These are phyloP conservation scores for Datisca glomerata DNA, from an alignment of 306 rosid genomes.

Conservation along the genomic window DNA sequence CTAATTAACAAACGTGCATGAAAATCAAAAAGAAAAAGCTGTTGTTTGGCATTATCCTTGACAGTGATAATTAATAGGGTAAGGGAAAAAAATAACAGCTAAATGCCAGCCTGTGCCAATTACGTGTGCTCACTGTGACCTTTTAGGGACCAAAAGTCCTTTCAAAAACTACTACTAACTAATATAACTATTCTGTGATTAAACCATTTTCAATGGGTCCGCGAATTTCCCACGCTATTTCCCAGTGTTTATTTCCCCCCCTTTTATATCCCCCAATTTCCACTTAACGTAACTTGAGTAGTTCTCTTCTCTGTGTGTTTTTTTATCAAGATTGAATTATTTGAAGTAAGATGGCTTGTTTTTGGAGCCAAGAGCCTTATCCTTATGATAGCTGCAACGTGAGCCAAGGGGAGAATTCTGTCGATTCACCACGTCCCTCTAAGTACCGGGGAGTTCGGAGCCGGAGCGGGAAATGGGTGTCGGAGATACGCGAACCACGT, in stretches of 20 bases:
- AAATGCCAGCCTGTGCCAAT: neutral
- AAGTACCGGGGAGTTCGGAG: slow-evolving; percentile 46
- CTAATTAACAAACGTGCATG: too few relatives aligned
- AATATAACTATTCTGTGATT: too few relatives aligned
- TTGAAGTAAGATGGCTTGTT: too few relatives aligned
- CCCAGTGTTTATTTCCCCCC: slow-evolving; percentile 8
- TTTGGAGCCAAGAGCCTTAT: too few relatives aligned
- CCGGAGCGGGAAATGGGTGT: slow-evolving; percentile 86
- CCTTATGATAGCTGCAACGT: too few relatives aligned
- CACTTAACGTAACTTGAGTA: too few relatives aligned
- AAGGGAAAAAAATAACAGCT: neutral
- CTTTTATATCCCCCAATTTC: neutral
- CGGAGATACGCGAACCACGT: slow-evolving; percentile 85
- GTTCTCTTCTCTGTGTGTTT: neutral
- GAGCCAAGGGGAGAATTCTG: too few relatives aligned
- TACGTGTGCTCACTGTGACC: neutral
- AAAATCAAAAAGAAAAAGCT: neutral
- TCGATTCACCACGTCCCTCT: slow-evolving; percentile 23
- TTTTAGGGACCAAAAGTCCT: neutral
- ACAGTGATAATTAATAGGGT: neutral
- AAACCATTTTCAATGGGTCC: slow-evolving; percentile 8
- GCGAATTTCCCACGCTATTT: slow-evolving; percentile 58
- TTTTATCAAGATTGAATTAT: too few relatives aligned
- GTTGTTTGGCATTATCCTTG: neutral
- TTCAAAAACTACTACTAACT: too few relatives aligned